phyloP scores from a whole-genome alignment of 2,329 filamentous ascomycete genomes.

The Ascochyta lentis region DNA sequence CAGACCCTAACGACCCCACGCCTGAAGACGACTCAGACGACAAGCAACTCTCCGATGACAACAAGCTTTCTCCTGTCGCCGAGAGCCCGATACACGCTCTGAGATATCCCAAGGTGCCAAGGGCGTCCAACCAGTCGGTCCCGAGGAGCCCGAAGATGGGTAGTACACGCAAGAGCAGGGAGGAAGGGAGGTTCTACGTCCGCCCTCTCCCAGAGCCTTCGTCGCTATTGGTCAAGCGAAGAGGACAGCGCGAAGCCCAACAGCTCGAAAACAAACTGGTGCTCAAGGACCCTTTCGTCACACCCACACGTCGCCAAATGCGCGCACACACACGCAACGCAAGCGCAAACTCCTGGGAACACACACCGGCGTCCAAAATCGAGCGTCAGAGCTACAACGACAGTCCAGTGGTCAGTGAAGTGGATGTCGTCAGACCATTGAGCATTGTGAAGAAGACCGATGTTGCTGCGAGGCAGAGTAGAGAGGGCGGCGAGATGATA shows the following conservation, averaged over 20 bases:
- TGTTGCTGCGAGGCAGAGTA: not conserved
- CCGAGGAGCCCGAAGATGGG: slow-evolving; percentile 42
- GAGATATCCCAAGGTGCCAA: slow-evolving; percentile 57
- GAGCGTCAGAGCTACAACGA: slow-evolving; percentile 24
- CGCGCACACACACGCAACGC: slow-evolving; percentile 31
- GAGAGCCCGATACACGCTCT: slow-evolving; percentile 54
- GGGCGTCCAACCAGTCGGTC: slow-evolving; percentile 55
- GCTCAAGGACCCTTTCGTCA: slow-evolving; percentile 39
- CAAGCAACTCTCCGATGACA: slow-evolving; percentile 37
- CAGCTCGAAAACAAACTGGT: slow-evolving; percentile 39
- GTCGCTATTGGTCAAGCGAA: slow-evolving; percentile 48
- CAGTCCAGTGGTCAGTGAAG: slow-evolving; percentile 35
- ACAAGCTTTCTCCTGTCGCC: slow-evolving; percentile 50
- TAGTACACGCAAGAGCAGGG: slow-evolving; percentile 6
- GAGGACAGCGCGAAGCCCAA: slow-evolving; percentile 43
- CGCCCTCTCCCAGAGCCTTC: slow-evolving; percentile 19
- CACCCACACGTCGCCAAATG: slow-evolving; percentile 27
- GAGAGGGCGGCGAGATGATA: slow-evolving; percentile 25
- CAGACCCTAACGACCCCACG: slow-evolving; percentile 54
- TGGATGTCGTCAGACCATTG: slow-evolving; percentile 32
- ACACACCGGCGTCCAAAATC: slow-evolving; percentile 25
- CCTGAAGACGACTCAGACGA: slow-evolving; percentile 54
- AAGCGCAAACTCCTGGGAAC: slow-evolving; percentile 24
- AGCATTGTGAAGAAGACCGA: slow-evolving; percentile 27
- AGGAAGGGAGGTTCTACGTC: slow-evolving; percentile 8